These are phyloP conservation scores for Inonotus hispidus DNA, from an alignment of 1,284 basidiomycete genomes.

Conservation along the genomic window DNA sequence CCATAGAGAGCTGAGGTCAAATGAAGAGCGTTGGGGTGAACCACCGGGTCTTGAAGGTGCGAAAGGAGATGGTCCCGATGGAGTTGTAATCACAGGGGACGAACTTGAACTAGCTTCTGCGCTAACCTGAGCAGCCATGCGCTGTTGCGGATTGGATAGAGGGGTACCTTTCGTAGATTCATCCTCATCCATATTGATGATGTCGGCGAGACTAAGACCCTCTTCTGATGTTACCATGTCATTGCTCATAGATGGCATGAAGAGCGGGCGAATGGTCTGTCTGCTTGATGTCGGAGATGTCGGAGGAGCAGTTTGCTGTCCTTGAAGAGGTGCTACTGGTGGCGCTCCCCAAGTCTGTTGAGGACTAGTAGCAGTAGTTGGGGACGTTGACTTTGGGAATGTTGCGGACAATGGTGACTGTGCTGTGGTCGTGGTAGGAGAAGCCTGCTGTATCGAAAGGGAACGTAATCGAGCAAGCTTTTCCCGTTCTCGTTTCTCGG, in stretches of 20 bases:
- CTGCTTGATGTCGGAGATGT: constrained; percentile 23
- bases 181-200: constrained; percentile 77
- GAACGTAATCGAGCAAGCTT: constrained; percentile 49
- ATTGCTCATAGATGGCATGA: constrained; percentile 35
- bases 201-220: constrained; percentile 66
- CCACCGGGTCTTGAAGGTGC: constrained; percentile 28
- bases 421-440: constrained; percentile 16
- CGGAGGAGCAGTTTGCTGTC: constrained; percentile 22
- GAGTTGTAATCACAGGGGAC: constrained; percentile 22
- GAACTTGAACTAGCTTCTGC: constrained; percentile 17
- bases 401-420: constrained; percentile 23
- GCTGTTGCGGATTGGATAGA: constrained; percentile 17
- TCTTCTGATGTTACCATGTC: constrained; percentile 43
- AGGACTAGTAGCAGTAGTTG: constrained; percentile 44
- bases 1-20: constrained; percentile 72
- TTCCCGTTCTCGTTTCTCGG: constrained; percentile 59
- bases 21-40: constrained; percentile 39
- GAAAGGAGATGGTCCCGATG: constrained; percentile 44
- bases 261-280: constrained; percentile 34
- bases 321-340: constrained; percentile 46
- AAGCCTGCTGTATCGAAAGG: constrained; percentile 20
- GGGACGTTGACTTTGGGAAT: constrained; percentile 31
- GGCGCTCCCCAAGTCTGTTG: constrained; percentile 52
- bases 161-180: constrained; percentile 26
- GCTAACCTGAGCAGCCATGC: constrained; percentile 10